Percentiles rank a stretch among this genome's conserved stretches.
phyloP scores from a whole-genome alignment of 2,329 filamentous ascomycete species.

The Colletotrichum camelliae region DNA sequence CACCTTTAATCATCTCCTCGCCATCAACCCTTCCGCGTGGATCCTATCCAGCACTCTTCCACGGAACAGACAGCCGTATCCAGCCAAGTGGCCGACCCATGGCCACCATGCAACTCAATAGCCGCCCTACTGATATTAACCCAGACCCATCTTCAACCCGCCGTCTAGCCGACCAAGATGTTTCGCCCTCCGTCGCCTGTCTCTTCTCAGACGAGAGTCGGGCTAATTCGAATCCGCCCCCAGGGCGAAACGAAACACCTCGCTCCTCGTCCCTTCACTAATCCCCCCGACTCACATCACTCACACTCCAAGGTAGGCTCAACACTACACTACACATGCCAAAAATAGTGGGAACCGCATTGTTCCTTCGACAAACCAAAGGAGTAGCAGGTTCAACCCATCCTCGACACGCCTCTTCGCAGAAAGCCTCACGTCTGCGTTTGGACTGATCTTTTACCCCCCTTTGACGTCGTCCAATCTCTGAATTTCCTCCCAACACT shows the following conservation, averaged over 20 bases:
- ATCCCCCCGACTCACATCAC: neutral
- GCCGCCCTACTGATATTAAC: conserved; percentile 1
- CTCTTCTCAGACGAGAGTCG: neutral
- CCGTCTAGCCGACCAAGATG: neutral
- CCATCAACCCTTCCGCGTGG: neutral
- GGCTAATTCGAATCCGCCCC: neutral
- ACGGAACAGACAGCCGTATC: neutral
- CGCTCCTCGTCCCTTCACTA: neutral
- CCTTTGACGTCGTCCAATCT: conserved; percentile 1
- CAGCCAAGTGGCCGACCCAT: neutral
- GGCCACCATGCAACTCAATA: neutral
- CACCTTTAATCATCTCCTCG: neutral
- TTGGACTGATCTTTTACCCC: neutral
- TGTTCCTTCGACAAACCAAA: neutral
- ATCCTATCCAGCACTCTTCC: neutral
- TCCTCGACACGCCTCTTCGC: neutral
- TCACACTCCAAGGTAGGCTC: neutral
- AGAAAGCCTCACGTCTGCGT: neutral
- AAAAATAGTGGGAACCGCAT: neutral
- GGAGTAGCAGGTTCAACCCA: neutral
- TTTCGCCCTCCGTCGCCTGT: neutral
- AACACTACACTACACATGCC: neutral
- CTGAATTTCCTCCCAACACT: neutral
- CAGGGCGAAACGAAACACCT: conserved; percentile 9
- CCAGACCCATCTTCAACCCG: neutral